Percentiles rank a stretch among this genome's conserved stretches.
Conservation (phyloP, 257 asterid genomes). For the Penstemon newberryi region DNA sequence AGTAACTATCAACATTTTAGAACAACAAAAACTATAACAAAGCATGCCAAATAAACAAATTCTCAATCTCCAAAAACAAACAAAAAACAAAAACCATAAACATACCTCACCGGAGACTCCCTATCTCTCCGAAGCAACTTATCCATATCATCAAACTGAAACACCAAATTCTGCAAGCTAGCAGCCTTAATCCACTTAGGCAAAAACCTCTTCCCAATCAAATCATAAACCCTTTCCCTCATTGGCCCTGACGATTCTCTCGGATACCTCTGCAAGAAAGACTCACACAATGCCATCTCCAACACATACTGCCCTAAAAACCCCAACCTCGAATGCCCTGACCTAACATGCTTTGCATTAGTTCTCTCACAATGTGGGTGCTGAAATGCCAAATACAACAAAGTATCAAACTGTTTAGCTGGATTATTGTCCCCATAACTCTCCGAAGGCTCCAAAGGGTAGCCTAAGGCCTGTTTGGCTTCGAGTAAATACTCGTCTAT, state of each 20-base stretch:
- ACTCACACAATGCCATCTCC: constrained; percentile 87
- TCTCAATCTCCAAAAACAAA: neutral
- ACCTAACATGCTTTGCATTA: constrained; percentile 71
- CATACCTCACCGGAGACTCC: constrained; percentile 93
- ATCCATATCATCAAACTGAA: constrained; percentile 89
- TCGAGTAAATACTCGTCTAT: constrained; percentile 87
- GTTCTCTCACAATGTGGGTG: constrained; percentile 93
- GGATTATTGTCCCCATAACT: constrained; percentile 81
- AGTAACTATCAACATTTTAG: constrained; percentile 1
- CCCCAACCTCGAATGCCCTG: constrained; percentile 78
- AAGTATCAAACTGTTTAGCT: constrained; percentile 81
- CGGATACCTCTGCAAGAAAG: constrained; percentile 89
- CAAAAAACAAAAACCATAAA: neutral
- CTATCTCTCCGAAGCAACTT: constrained; percentile 67
- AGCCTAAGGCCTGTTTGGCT: constrained; percentile 90
- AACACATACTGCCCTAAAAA: constrained; percentile 88
- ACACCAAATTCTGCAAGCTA: constrained; percentile 85
- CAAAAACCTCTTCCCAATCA: constrained; percentile 88
- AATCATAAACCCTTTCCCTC: constrained; percentile 92
- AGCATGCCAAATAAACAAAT: too few relatives aligned
- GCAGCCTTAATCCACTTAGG: constrained; percentile 88
- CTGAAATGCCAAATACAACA: constrained; percentile 92
- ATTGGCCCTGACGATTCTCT: constrained; percentile 96
- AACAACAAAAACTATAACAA: neutral
- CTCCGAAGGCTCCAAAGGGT: constrained; percentile 85